These are phyloP conservation scores for Gossypium davidsonii DNA, from an alignment of 441 rosid genomes.

Conservation along the genomic window DNA sequence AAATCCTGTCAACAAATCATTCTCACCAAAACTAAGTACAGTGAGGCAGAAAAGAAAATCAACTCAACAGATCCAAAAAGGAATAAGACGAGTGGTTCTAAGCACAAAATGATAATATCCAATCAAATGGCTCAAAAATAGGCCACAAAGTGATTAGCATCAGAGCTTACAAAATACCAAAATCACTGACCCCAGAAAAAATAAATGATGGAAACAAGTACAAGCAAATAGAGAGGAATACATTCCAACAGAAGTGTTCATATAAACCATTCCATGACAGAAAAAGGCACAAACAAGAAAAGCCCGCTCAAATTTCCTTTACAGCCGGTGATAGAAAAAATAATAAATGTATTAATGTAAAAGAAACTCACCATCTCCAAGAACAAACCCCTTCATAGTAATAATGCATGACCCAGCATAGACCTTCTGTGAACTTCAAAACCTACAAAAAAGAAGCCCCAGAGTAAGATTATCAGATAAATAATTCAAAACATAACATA, in stretches of 20 bases:
- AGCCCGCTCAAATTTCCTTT: neutral
- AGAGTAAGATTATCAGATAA: conserved; percentile 18
- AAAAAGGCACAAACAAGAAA: neutral
- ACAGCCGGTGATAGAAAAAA: neutral
- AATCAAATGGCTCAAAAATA: neutral
- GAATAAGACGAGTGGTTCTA: neutral
- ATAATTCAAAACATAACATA: neutral
- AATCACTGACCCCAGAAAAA: neutral
- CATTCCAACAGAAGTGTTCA: neutral
- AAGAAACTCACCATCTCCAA: conserved; percentile 84
- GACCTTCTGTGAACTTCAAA: conserved; percentile 78
- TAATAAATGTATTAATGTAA: conserved; percentile 5
- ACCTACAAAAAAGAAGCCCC: conserved; percentile 41
- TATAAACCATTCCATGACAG: neutral
- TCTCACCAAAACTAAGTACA: neutral
- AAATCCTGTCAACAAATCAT: neutral
- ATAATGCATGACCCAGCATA: conserved; percentile 96
- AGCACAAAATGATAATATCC: neutral
- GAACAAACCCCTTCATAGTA: conserved; percentile 97
- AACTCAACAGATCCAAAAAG: neutral
- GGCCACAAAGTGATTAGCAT: neutral
- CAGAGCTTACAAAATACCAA: neutral
- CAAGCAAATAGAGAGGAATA: conserved; percentile 3
- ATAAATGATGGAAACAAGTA: neutral
- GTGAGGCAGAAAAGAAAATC: neutral